Evolutionary conservation across 495 filamentous ascomycete genomes (phyloP).

Genomic region (Aspergillus steynii): DNA sequence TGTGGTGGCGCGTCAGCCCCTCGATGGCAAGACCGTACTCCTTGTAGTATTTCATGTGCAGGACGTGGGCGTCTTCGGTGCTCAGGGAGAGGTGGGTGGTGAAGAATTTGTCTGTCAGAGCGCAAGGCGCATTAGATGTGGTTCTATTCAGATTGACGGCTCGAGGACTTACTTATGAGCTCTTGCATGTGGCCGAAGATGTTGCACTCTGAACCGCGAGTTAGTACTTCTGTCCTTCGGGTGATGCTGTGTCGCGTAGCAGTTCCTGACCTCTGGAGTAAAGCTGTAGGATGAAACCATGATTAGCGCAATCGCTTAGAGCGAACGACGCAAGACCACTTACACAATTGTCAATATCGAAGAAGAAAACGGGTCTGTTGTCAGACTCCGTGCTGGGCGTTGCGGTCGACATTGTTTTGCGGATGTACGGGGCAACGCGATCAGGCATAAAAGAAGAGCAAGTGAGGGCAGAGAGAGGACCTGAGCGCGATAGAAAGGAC

Average conservation of each 20-base stretch:
- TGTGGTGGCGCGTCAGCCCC: constrained; percentile 88
- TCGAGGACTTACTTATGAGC: constrained; percentile 53
- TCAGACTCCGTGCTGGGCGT: constrained; percentile 26
- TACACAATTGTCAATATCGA: constrained; percentile 98
- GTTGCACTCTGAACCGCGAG: constrained; percentile 51
- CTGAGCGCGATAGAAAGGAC: not conserved
- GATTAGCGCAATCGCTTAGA: constrained; percentile 7
- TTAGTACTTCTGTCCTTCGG: constrained; percentile 6
- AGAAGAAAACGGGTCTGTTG: constrained; percentile 69
- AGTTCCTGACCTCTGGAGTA: constrained; percentile 49
- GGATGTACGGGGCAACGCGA: constrained; percentile 5
- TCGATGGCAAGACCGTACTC: constrained; percentile 97
- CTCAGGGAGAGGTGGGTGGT: constrained; percentile 71
- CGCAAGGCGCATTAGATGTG: not conserved
- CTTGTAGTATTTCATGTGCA: constrained; percentile 90
- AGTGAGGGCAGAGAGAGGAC: constrained; percentile 2
- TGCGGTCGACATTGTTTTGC: constrained; percentile 26
- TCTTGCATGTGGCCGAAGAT: constrained; percentile 74
- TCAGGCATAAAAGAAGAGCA: constrained; percentile 2
- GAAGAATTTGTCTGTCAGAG: constrained; percentile 70
- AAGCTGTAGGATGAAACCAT: constrained; percentile 34
- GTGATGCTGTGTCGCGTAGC: not conserved
- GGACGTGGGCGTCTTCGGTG: constrained; percentile 69
- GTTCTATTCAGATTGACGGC: not conserved
- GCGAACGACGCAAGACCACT: constrained; percentile 24